Percentiles rank a stretch among this genome's conserved stretches.
Conservation (phyloP, 2,329 filamentous ascomycete species). For the Torrubiella hemipterigena region DNA sequence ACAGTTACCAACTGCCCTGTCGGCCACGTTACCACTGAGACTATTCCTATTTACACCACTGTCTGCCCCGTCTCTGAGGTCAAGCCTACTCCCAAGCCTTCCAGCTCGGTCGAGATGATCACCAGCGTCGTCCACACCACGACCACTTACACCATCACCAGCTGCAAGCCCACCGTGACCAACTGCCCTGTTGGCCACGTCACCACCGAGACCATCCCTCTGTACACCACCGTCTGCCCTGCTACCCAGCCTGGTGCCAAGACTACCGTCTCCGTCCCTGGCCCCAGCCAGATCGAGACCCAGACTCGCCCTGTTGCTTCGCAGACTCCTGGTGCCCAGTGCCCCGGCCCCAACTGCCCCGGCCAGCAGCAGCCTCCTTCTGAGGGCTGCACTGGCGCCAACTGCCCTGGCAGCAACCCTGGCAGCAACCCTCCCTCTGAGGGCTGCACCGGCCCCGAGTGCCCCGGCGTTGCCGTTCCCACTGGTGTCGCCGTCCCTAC, state of each 20-base stretch:
- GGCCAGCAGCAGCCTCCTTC: slow-evolving; percentile 9
- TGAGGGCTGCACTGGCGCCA: slow-evolving; percentile 13
- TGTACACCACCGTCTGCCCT: slow-evolving; percentile 33
- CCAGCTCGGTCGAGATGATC: slow-evolving; percentile 6
- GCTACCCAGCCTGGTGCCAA: slow-evolving; percentile 26
- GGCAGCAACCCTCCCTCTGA: slow-evolving; percentile 12
- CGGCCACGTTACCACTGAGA: slow-evolving; percentile 24
- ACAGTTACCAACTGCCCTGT: slow-evolving; percentile 24
- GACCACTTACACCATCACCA: slow-evolving; percentile 25
- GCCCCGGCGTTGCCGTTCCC: slow-evolving; percentile 7
- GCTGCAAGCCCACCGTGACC: slow-evolving; percentile 20
- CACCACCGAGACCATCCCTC: slow-evolving; percentile 20
- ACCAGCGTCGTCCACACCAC: slow-evolving; percentile 37
- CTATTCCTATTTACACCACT: slow-evolving; percentile 30
- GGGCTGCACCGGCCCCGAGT: slow-evolving; percentile 13
- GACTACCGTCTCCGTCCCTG: slow-evolving; percentile 1
- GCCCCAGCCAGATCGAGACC: not conserved
- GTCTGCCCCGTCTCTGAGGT: slow-evolving; percentile 23
- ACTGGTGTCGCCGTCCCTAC: slow-evolving; percentile 11
- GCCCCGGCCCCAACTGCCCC: not conserved
- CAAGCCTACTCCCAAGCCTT: slow-evolving; percentile 7
- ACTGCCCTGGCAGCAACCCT: slow-evolving; percentile 8
- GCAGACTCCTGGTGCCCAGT: not conserved
- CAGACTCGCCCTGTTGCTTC: not conserved
- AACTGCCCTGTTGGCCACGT: slow-evolving; percentile 17